Evolutionary conservation across 2,329 filamentous ascomycete genomes (phyloP), one percentile per base, ranked within the genome.

Genomic region (Alternaria brassicae): DNA sequence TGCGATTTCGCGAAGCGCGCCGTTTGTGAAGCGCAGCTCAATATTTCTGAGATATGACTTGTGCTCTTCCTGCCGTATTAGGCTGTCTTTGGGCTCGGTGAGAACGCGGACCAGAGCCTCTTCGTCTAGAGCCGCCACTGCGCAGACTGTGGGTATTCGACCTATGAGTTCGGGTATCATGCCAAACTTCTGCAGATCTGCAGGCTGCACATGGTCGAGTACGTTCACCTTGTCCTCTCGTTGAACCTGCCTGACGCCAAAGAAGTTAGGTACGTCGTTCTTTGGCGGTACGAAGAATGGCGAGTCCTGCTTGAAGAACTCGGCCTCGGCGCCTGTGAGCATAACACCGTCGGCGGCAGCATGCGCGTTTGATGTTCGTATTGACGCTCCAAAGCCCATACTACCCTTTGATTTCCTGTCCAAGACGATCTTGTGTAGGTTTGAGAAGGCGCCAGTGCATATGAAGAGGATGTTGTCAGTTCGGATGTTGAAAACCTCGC

Each of bases 391-490:
- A 70, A 99, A 99, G 0, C 95, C 95, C 67, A 99, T 94, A 3
- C 91, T 91, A 10, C 88, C 88, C 72, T 91, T 92, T 12, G 92
- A 90, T 42, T 98, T 89, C n/a, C 95, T 89, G 58, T 93, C 90
- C 60, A 96, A 83, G 48, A 99, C 87, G 32, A 90, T 86, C 75
- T 96, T 97, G 72, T 97, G 92, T 1, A 98, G 83, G 2, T 93
- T 94, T 34, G 96, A 91, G 74, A 99, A 99, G 17, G 95, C 95
- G 17, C 95, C 95, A 12, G 93, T 96, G 76, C 95, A 97, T 40
- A 99, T 93, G 79, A 99, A 99, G 27, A 99, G 85, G 60, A 99
- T 98, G 70, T 98, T 97, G 65, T 93, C 93, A 0, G 95, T 99
- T 70, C 95, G 91, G 58, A 97, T 89, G 56, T 91, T 88, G 77